These are phyloP conservation scores for Parascedosporium putredinis DNA, from an alignment of 2,329 filamentous ascomycete genomes.

Conservation along the genomic window DNA sequence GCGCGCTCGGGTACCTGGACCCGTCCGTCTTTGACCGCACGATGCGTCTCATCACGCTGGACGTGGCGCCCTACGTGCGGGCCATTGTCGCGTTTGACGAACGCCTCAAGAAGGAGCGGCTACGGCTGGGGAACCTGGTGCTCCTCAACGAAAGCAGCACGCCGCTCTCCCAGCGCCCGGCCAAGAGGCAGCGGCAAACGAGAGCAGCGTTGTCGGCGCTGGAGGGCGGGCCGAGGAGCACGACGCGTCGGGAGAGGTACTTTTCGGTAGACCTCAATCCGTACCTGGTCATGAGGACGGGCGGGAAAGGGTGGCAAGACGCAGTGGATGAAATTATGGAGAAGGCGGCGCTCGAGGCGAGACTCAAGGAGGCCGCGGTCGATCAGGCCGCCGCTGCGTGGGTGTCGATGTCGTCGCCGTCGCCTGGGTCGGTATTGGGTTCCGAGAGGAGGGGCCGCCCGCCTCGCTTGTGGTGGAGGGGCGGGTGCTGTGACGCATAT, in stretches of 20 bases:
- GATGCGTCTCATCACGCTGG: conserved; percentile 53
- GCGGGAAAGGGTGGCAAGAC: conserved; percentile 2
- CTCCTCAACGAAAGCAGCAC: conserved; percentile 42
- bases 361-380: neutral
- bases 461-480: too few species aligned
- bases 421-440: too few species aligned
- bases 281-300: conserved; percentile 8
- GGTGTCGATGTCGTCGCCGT: neutral
- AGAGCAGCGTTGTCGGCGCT: conserved; percentile 65
- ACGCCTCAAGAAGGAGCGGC: conserved; percentile 56
- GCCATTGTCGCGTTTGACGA: conserved; percentile 70
- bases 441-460: too few species aligned
- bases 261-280: conserved; percentile 30
- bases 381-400: neutral
- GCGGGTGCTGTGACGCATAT: too few species aligned
- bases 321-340: conserved; percentile 1
- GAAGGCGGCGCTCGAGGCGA: neutral
- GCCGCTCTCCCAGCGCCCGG: conserved; percentile 18
- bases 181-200: conserved; percentile 55
- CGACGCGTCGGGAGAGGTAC: conserved; percentile 60
- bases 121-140: conserved; percentile 52
- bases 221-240: conserved; percentile 60
- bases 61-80: conserved; percentile 85
- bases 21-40: conserved; percentile 70
- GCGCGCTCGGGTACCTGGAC: conserved; percentile 35